Evolutionary conservation across 257 asterid genomes (phyloP), one percentile per base, ranked within the genome.

Genomic region (Haberlea rhodopensis): DNA sequence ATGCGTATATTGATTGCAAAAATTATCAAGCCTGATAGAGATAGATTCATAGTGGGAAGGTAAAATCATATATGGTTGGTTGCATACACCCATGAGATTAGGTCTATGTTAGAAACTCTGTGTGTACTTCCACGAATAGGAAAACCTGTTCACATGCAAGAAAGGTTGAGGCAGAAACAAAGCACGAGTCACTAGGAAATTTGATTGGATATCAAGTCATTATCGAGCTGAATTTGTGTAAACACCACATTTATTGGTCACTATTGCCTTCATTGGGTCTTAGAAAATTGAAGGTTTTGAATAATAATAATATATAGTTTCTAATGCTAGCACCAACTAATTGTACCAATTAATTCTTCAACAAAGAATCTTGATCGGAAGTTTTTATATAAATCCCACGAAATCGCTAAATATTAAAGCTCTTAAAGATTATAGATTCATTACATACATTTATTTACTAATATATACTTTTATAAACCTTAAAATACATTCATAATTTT

Each of bases 181-280:
- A 70, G 70, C 77, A 73, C 74, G 79, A 73, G 68, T 64, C 64
- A 51, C 63, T 3, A 51, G 43, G 46, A 60, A 11, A 34, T 43
- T 59, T 32, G 70, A 46, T 62, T 64, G 45, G 26, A 31, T 51
- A 13, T 62, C 56, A 40, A 59, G 77, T 76, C 82, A 67, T 58
- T 55, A 68, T 77, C 80, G 52, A 58, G 46, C 84, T 70, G 49
- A 0, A 49, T 78, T 75, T 81, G 68, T 73, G 69, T 54, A 74
- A 75, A 60, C 87, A 81, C 2, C 13, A 40, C 70, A 79, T 71
- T 73, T 70, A 70, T 65, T 64, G 59, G 16, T 53, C 58, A 71
- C 69, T 62, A 43, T 60, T 46, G 6, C 20, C 43, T 29, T 68
- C 71, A 60, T 60, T 61, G 45, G 15, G 26, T 54, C 63, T 24